Evolutionary conservation across 2,329 filamentous ascomycete species (phyloP).

Genomic region (Stachybotrys echinatus): DNA sequence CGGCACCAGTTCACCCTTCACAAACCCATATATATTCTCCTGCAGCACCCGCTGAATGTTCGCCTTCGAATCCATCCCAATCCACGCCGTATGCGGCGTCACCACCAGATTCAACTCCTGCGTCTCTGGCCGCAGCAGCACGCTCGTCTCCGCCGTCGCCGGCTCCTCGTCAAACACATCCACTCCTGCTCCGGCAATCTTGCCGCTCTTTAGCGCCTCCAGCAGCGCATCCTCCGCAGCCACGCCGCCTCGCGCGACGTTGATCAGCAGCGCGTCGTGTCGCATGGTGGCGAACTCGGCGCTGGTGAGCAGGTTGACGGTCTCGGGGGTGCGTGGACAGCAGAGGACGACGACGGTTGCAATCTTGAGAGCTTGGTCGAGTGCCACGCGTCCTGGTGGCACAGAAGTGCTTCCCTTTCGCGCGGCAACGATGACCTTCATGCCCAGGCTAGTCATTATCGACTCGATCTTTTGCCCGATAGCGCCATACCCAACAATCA

Average conservation of each 20-base stretch:
- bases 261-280: constrained; percentile 16
- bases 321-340: constrained; percentile 14
- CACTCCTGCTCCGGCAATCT: constrained; percentile 27
- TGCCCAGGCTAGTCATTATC: constrained; percentile 14
- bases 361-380: constrained; percentile 12
- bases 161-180: constrained; percentile 24
- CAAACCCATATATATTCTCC: too few species aligned
- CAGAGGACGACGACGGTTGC: constrained; percentile 18
- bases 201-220: constrained; percentile 19
- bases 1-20: too few species aligned
- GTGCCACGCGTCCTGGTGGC: constrained; percentile 6
- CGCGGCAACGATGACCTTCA: constrained; percentile 15
- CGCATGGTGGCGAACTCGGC: constrained; percentile 10
- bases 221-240: constrained; percentile 28
- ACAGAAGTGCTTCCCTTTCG: constrained; percentile 9
- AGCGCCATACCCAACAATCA: constrained; percentile 19
- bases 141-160: constrained; percentile 2
- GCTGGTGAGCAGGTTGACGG: constrained; percentile 11
- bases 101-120: not conserved
- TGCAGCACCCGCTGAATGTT: too few species aligned
- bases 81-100: not conserved
- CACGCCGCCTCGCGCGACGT: constrained; percentile 26
- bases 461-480: constrained; percentile 15
- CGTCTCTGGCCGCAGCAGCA: not conserved
- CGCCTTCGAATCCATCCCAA: too few species aligned